These are phyloP conservation scores for Cyberlindnera saturnus DNA, from an alignment of 805 yeast genomes.

Conservation along the genomic window DNA sequence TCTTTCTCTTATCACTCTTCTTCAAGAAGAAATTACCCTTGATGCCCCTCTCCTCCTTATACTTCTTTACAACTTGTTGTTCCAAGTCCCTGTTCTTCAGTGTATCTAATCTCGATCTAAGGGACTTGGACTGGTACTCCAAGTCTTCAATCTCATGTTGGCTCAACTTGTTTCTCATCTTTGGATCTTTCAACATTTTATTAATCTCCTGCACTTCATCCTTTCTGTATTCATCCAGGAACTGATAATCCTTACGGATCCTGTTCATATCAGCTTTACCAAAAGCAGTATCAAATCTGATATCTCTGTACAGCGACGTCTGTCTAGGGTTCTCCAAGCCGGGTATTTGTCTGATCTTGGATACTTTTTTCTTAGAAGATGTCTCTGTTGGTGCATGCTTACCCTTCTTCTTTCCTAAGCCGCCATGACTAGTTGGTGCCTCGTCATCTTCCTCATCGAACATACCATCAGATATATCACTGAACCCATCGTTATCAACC, in stretches of 20 bases:
- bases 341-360: constrained; percentile 67
- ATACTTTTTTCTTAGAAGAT: constrained; percentile 67
- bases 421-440: constrained; percentile 7
- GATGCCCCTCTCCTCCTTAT: constrained; percentile 41
- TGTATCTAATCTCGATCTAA: constrained; percentile 60
- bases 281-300: constrained; percentile 84
- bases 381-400: constrained; percentile 89
- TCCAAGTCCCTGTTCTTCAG: constrained; percentile 73
- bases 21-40: constrained; percentile 57
- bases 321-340: constrained; percentile 45
- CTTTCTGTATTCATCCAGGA: constrained; percentile 80
- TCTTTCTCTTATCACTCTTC: constrained; percentile 63
- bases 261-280: constrained; percentile 72
- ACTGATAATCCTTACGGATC: constrained; percentile 73
- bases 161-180: constrained; percentile 35
- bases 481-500: constrained; percentile 8
- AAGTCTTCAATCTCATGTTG: constrained; percentile 45
- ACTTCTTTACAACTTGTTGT: constrained; percentile 53
- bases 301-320: constrained; percentile 56
- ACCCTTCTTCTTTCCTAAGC: constrained; percentile 28
- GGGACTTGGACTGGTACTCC: constrained; percentile 53
- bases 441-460: constrained; percentile 26
- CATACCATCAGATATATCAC: constrained; percentile 31
- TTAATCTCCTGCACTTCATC: constrained; percentile 62
- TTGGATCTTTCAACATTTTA: constrained; percentile 45